Base-by-base conservation (phyloP, 1,284 basidiomycete species). In the Boletus semigastroideus region DNA sequence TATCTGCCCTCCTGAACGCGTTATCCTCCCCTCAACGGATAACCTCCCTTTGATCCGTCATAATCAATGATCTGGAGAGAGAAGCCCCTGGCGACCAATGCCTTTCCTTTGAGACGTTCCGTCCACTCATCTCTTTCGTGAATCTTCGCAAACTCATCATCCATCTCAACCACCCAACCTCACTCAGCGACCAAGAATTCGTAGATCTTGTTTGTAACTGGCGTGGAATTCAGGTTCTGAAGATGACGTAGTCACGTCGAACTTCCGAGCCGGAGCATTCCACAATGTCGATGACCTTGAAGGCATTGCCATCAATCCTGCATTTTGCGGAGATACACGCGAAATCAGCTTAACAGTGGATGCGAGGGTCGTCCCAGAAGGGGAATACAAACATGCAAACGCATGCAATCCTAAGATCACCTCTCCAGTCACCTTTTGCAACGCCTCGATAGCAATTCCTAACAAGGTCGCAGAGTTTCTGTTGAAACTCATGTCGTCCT, bases 21-120 rank as follows among this genome's bases (percentile, higher is more conserved):
- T 38, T 51, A 8, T 36, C 40, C 10, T 54, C 53, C 9, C 48
- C 22, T 37, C 54, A 14, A 5, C 53, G 53, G 16, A 33, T 43
- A 31, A 30, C 17, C n/a, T 55, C 53, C 1, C 45, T 56, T 16
- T 41, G 30, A 17, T 42, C 42, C 0, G 5, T 56, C 25, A 6
- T 19, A 16, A 2, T 31, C 28, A 31, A 17, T 9, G 11, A 5
- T 11, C n/a, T 22, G 22, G 22, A 22, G 22, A 22, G 22, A 5
- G 5, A 22, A 22, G 22, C 17, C 14, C 14, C 8, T 16, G 2
- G 10, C 22, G 3, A 22, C 16, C 10, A 13, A 2, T n/a, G 6
- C 11, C 8, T 56, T 11, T 36, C 42, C 2, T 39, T 31, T 13
- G 34, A 42, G 10, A 52, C 17, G 1, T 27, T 57, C 14, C n/a